These are phyloP conservation scores for Carex littledalei DNA, from an alignment of 176 grass and related monocot species.

Conservation along the genomic window DNA sequence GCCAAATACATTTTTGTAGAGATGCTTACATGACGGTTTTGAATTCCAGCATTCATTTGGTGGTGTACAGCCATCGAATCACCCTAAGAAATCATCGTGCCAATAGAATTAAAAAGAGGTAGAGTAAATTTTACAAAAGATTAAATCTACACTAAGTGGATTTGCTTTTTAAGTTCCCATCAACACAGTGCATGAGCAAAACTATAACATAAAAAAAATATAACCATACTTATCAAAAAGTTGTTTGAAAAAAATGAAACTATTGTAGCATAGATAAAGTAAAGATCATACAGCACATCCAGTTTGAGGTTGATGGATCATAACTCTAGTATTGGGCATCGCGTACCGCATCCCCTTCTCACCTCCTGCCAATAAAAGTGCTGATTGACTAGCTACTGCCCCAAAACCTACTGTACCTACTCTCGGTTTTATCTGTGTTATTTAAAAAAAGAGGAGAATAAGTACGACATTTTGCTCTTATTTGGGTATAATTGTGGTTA, in stretches of 20 bases:
- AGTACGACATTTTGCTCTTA: neutral
- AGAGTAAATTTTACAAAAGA: neutral
- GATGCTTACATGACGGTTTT: slow-evolving; percentile 16
- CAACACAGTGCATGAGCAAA: neutral
- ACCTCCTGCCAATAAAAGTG: slow-evolving; percentile 83
- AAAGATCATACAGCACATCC: slow-evolving; percentile 56
- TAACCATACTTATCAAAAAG: neutral
- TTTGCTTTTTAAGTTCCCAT: neutral
- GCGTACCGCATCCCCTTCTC: slow-evolving; percentile 96
- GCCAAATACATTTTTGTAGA: slow-evolving; percentile 10
- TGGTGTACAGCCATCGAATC: neutral
- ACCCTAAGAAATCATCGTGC: slow-evolving; percentile 3
- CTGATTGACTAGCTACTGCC: slow-evolving; percentile 83
- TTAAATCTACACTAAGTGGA: neutral
- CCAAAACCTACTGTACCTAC: slow-evolving; percentile 90
- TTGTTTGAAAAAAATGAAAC: neutral
- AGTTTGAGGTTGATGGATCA: slow-evolving; percentile 98
- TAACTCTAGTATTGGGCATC: slow-evolving; percentile 94
- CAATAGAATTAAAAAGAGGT: neutral
- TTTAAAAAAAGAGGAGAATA: slow-evolving; percentile 20
- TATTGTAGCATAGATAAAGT: neutral
- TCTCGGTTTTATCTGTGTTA: slow-evolving; percentile 79
- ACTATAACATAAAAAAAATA: neutral
- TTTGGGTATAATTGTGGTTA: neutral
- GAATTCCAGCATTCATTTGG: slow-evolving; percentile 19